Conservation (phyloP, 2,329 filamentous ascomycete genomes). For the Fusarium sp. region DNA sequence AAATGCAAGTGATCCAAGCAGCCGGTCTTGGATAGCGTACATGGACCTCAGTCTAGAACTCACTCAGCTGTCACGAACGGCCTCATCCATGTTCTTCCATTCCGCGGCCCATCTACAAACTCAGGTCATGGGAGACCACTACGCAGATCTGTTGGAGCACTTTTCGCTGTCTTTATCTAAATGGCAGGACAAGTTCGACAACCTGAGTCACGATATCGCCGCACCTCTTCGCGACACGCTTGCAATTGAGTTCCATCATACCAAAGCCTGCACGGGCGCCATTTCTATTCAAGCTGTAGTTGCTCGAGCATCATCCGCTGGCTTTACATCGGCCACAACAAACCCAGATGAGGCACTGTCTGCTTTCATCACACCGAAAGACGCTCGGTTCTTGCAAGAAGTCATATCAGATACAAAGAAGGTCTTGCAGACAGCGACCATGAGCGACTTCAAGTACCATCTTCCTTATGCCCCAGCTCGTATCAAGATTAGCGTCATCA, state of each 20-base stretch:
- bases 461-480: conserved; percentile 35
- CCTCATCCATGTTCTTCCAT: conserved; percentile 41
- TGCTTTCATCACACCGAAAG: conserved; percentile 29
- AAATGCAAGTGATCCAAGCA: not conserved
- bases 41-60: conserved; percentile 36
- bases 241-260: conserved; percentile 35
- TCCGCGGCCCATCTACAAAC: conserved; percentile 29
- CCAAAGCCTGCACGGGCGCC: conserved; percentile 36
- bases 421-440: conserved; percentile 29
- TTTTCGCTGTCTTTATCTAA: conserved; percentile 23
- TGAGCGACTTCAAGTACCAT: conserved; percentile 17
- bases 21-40: conserved; percentile 18
- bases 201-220: conserved; percentile 5
- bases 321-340: not conserved
- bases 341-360: conserved; percentile 21
- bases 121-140: conserved; percentile 34
- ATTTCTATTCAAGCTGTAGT: conserved; percentile 41
- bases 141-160: conserved; percentile 33
- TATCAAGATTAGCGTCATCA: conserved; percentile 36
- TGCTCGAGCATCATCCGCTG: conserved; percentile 20
- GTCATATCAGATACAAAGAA: conserved; percentile 36
- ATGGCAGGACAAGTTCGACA: conserved; percentile 29
- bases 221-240: conserved; percentile 21
- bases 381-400: conserved; percentile 34
- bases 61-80: conserved; percentile 30